These are phyloP conservation scores for Oemleria cerasiformis DNA, from an alignment of 306 rosid genomes.

Conservation along the genomic window DNA sequence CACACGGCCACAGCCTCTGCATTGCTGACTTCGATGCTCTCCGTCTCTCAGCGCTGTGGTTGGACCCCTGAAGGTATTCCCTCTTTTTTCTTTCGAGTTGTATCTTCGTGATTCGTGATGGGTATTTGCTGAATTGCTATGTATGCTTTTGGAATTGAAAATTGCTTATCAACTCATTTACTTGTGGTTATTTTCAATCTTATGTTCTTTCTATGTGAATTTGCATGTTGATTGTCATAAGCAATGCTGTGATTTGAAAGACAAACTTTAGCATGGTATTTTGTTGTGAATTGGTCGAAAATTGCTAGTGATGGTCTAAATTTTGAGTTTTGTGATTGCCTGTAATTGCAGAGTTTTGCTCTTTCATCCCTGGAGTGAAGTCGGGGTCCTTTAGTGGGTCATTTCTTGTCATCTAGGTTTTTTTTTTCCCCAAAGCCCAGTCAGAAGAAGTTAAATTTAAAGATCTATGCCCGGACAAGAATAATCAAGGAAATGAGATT, in stretches of 20 bases:
- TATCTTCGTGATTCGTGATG: background rate
- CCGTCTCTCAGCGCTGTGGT: conserved; percentile 63
- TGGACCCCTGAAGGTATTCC: conserved; percentile 86
- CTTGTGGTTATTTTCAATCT: background rate
- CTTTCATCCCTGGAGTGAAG: background rate
- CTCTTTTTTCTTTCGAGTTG: background rate
- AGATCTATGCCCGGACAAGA: background rate
- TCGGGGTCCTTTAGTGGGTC: conserved; percentile 5
- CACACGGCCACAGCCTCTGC: conserved; percentile 92
- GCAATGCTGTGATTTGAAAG: background rate
- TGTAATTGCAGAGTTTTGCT: background rate
- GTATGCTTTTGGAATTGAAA: conserved; percentile 3
- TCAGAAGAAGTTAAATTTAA: background rate
- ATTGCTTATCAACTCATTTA: background rate
- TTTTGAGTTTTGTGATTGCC: background rate
- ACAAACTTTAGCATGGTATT: background rate
- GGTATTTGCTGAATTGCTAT: background rate
- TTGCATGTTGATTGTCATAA: background rate
- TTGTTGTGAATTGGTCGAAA: background rate
- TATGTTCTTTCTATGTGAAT: background rate
- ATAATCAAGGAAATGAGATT: background rate
- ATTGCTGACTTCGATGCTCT: conserved; percentile 84
- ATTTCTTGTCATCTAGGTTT: background rate
- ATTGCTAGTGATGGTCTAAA: background rate
- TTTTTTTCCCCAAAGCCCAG: background rate